Evolutionary conservation across 2,329 filamentous ascomycete species (phyloP), one percentile per base, ranked within the genome.

Genomic region (Cercospora zeina): DNA sequence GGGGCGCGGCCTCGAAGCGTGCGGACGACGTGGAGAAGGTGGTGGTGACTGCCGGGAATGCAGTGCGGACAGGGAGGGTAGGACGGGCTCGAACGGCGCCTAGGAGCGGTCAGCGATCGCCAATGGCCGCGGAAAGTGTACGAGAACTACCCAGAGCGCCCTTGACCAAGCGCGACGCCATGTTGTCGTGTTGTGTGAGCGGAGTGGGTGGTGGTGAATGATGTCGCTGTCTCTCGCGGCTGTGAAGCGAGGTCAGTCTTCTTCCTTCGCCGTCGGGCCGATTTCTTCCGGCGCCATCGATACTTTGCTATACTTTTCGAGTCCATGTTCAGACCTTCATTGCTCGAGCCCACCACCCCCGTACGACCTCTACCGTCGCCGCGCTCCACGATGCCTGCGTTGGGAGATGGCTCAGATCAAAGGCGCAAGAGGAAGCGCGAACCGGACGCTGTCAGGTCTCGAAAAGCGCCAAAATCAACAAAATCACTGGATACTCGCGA

Each of bases 141-240:
- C 37, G 50, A 9, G 31, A 87, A 91, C 80, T 87, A 97, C 93
- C 90, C 82, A 93, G 83, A 83, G 92, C 91, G 86, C 88, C 93
- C 87, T 90, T 92, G 86, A 89, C 91, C 84, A 97, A 86, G 85
- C 93, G 91, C 82, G 91, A 96, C 85, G 93, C 93, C 93, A 97
- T 97, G 89, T 84, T 80, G 62, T 57, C 24, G 78, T 80, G 79
- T 80, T 81, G 82, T 82, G 80, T 77, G 78, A 34, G 47, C 21
- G 56, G 27, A 58, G 55, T 34, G 42, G 49, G 55, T 58, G 42
- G 71, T 55, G 63, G 42, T 58, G 59, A 37, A 50, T 33, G 59
- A 51, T 54, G 61, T 59, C 55, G 59, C 51, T 61, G 62, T 61
- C 60, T 58, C 54, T 51, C 45, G 31, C 24, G n/a, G 49, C 50